Evolutionary conservation across 257 asterid species (phyloP).

Genomic region (Jasminum sambac): DNA sequence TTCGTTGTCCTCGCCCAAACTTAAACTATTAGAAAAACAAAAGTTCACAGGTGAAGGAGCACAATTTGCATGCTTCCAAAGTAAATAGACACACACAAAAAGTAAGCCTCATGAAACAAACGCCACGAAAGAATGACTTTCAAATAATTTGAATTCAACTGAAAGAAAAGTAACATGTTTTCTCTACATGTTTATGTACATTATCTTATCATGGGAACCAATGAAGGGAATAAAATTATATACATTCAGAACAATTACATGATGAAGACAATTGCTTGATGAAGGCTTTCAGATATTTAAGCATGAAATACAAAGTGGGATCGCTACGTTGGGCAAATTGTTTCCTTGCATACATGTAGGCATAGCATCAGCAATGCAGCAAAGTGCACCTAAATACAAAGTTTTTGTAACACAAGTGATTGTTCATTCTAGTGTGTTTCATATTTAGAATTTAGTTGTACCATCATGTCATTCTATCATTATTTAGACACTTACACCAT

Average conservation of each 20-base stretch:
- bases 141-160: slow-evolving; percentile 18
- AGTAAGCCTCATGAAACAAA: slow-evolving; percentile 17
- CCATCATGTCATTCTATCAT: slow-evolving; percentile 17
- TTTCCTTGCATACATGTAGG: neutral
- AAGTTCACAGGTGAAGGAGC: neutral
- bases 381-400: neutral
- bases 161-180: neutral
- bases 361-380: neutral
- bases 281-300: neutral
- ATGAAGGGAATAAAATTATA: neutral
- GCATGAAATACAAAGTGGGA: neutral
- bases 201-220: slow-evolving; percentile 10
- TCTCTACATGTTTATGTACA: neutral
- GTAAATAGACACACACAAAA: neutral
- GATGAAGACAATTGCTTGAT: neutral
- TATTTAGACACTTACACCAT: slow-evolving; percentile 4
- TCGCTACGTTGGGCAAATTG: neutral
- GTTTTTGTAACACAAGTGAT: slow-evolving; percentile 15
- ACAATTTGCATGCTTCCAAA: neutral
- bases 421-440: slow-evolving; percentile 6
- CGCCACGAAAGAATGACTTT: slow-evolving; percentile 13
- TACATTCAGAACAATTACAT: neutral
- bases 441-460: slow-evolving; percentile 14
- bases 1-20: no score
- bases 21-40: no score